Conservation (phyloP, 2,329 filamentous ascomycete species). For the Cladophialophora carrionii region DNA sequence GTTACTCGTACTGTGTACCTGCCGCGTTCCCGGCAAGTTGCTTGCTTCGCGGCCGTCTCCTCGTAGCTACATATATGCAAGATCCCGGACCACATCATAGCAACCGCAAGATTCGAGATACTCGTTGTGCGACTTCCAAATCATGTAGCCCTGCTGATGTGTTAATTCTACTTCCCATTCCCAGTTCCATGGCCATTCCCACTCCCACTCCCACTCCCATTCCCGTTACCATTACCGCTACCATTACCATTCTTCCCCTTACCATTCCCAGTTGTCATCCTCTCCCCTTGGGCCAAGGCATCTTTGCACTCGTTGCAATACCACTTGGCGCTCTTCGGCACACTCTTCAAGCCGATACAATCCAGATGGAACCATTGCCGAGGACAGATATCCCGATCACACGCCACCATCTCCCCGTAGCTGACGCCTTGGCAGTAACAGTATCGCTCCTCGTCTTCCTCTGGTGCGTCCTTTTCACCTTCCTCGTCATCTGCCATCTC, state of each 20-base stretch:
- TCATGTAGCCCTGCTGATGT: background rate
- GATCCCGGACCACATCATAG: background rate
- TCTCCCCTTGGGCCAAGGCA: conserved; percentile 28
- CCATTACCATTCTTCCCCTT: conserved; percentile 19
- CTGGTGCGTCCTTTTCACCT: conserved; percentile 49
- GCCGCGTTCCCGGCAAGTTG: background rate
- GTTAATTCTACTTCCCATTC: background rate
- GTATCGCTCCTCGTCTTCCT: conserved; percentile 72
- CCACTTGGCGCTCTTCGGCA: conserved; percentile 81
- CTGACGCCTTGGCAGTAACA: conserved; percentile 80
- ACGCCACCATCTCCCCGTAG: conserved; percentile 84
- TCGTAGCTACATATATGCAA: background rate
- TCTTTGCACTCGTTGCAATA: conserved; percentile 80
- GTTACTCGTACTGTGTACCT: background rate
- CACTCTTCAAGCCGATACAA: conserved; percentile 77
- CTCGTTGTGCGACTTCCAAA: background rate
- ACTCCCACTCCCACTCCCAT: background rate
- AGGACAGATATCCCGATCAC: conserved; percentile 72
- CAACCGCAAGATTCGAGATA: background rate
- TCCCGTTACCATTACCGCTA: conserved; percentile 16
- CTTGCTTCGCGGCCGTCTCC: background rate
- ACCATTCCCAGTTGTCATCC: conserved; percentile 8
- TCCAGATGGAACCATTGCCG: conserved; percentile 83
- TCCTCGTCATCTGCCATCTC: conserved; percentile 29
- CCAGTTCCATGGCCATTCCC: background rate